Evolutionary conservation across 768 basidiomycete species (phyloP), one percentile per base, ranked within the genome.

Genomic region (Lactifluus volemus): DNA sequence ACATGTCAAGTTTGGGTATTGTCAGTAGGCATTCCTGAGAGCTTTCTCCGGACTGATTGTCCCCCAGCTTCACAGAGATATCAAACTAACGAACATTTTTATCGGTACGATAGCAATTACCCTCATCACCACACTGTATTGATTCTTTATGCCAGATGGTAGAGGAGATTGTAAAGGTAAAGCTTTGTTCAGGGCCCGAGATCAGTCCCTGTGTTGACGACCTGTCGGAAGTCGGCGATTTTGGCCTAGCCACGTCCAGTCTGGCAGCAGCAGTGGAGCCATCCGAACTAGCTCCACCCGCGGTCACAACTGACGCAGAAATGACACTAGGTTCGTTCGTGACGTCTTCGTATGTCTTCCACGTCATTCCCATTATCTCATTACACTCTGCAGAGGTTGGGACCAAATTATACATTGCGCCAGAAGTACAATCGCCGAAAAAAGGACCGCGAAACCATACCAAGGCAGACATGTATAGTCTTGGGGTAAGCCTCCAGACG

Each of bases 391-490:
- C 65, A 89, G 89, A 90, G 76, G 92, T 96, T 14, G 94, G 94
- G 56, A 98, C 94, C 0, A 83, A 84, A 56, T 72, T 97, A 19
- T 98, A 97, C 70, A 94, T 96, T 53, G 95, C 95, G 0, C 95
- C 95, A 0, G 94, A 97, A 70, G 88, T 96, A 10, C 82, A 84
- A 59, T 84, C 81, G 75, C 66, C 79, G 77, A 49, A 80, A 52
- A 68, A 69, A 15, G 75, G 83, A 0, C 84, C 84, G n/a, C 78
- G 84, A 53, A 88, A 91, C 68, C 90, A 92, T 65, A 83, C 78
- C 39, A 96, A 95, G 68, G 94, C 92, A 0, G 95, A 98, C 68
- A 86, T 98, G 81, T 98, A 95, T 70, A 93, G 92, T 71, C 81
- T 96, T 10, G 95, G 94, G 25, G 92, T 92, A 69, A 54, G 85